Percentiles rank a stretch among this genome's conserved stretches.
These are phyloP conservation scores for Phytophthora citricola DNA, from an alignment of 352 stramenopile genomes.

Conservation along the genomic window DNA sequence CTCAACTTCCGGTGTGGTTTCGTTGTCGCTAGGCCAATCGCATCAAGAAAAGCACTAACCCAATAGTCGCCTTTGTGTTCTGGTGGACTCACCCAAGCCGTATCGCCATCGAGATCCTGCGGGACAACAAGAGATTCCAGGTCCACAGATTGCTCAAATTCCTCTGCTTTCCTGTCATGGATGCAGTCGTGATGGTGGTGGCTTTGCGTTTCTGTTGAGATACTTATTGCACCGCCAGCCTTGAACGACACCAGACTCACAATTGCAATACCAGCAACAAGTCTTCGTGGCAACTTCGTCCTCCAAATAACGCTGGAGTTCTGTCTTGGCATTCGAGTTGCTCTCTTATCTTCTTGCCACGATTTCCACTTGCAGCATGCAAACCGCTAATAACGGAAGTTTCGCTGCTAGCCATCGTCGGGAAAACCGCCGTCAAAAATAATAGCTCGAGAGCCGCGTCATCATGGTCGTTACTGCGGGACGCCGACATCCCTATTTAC, in stretches of 20 bases:
- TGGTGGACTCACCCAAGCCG: too few relatives aligned
- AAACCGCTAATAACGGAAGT: conserved; percentile 9
- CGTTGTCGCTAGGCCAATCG: conserved; percentile 38
- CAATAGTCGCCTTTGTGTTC: conserved; percentile 24
- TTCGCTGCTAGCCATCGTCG: conserved; percentile 13
- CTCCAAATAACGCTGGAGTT: neutral
- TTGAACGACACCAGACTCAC: neutral
- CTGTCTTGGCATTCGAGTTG: neutral
- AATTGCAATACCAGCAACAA: conserved; percentile 1
- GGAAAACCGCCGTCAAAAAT: conserved; percentile 32
- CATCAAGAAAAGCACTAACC: conserved; percentile 52
- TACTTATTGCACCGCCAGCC: neutral
- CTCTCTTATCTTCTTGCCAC: conserved; percentile 1
- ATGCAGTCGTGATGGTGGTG: conserved; percentile 67
- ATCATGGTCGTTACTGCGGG: conserved; percentile 10
- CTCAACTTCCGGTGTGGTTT: conserved; percentile 40
- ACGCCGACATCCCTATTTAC: neutral
- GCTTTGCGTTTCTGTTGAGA: neutral
- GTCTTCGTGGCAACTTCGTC: neutral
- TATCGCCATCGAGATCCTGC: conserved; percentile 35
- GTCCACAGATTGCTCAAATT: conserved; percentile 58
- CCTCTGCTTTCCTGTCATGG: conserved; percentile 67
- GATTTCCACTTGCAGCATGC: neutral
- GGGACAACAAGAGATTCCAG: conserved; percentile 37
- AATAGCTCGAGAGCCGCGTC: conserved; percentile 3